phyloP scores from a whole-genome alignment of 2,329 filamentous ascomycete species.

The Botrytis byssoidea region DNA sequence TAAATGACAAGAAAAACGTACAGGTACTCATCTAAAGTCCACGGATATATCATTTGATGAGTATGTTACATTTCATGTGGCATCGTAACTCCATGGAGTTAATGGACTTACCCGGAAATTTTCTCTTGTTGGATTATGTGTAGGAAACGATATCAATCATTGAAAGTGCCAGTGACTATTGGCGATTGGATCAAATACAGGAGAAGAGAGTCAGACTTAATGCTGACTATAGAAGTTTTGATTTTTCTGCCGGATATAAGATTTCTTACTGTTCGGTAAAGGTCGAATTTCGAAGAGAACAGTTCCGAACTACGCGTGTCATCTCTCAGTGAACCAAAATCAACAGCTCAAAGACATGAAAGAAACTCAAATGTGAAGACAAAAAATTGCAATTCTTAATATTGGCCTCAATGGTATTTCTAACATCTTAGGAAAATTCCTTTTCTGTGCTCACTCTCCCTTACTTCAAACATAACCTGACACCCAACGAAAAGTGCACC shows the following conservation, averaged over 20 bases:
- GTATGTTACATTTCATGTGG: background rate
- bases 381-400: background rate
- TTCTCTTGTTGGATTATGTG: background rate
- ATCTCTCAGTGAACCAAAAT: background rate
- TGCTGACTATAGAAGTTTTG: background rate
- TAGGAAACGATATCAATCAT: background rate
- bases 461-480: slow-evolving; percentile 95
- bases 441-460: slow-evolving; percentile 77
- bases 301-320: background rate
- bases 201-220: background rate
- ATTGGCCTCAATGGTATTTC: background rate
- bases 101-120: background rate
- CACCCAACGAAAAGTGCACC: slow-evolving; percentile 76
- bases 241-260: background rate
- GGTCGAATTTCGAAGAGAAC: background rate
- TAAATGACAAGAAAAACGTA: background rate
- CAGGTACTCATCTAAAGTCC: background rate
- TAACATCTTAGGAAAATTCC: slow-evolving; percentile 84
- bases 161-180: background rate
- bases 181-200: background rate
- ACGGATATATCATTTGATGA: background rate
- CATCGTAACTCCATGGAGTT: background rate
- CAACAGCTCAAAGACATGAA: no score
- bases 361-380: no score
- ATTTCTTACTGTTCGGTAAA: background rate